A percentile compares a stretch with the other conserved stretches of the same genome.
These are phyloP conservation scores for Fusarium armeniacum DNA, from an alignment of 2,329 filamentous ascomycete species.

Conservation along the genomic window DNA sequence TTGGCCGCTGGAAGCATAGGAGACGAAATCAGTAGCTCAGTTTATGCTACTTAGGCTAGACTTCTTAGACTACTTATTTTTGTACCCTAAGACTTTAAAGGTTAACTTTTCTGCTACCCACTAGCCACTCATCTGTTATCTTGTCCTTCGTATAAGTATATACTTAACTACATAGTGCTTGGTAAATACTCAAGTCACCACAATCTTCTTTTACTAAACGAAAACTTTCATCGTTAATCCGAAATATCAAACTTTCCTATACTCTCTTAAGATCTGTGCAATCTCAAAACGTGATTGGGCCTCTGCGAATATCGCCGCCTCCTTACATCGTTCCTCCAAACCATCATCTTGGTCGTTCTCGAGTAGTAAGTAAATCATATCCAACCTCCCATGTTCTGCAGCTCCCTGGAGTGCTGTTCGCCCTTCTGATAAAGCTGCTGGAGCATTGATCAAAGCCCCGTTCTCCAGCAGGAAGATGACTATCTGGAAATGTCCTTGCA, in stretches of 20 bases:
- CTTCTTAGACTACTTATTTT: too few relatives aligned
- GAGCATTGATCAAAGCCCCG: background rate
- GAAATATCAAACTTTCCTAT: background rate
- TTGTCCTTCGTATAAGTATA: background rate
- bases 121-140: background rate
- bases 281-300: slow-evolving; percentile 1
- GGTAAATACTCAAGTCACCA: background rate
- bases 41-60: too few relatives aligned
- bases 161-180: background rate
- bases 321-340: background rate
- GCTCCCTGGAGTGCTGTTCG: background rate
- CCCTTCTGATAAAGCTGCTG: background rate
- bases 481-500: background rate
- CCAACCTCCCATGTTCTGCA: background rate
- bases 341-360: slow-evolving; percentile 5
- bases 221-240: background rate
- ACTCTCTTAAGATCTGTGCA: background rate
- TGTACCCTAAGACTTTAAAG: too few relatives aligned
- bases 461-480: background rate
- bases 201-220: background rate
- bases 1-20: too few relatives aligned
- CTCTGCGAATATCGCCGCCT: background rate
- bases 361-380: slow-evolving; percentile 1
- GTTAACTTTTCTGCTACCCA: too few relatives aligned
- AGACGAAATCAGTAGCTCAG: too few relatives aligned